Evolutionary conservation across 805 yeast species (phyloP), one percentile per base, ranked within the genome.

Genomic region (Starmerella lactis-condensi): DNA sequence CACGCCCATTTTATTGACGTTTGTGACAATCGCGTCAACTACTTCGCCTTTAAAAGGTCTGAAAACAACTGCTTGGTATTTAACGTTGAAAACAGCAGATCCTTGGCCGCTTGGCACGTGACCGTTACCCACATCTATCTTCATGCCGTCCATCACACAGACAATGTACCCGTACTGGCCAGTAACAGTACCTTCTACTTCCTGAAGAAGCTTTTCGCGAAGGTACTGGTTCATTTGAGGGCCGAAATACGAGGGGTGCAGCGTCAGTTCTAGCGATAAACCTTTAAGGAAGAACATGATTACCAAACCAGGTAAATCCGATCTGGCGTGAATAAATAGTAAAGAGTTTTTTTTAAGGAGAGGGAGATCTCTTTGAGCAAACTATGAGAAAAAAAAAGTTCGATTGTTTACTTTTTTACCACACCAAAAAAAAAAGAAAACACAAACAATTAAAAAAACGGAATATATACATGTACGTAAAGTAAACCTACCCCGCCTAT

Each of bases 21-120:
- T 77, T 10, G 93, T 77, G 11, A 89, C 96, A 16, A 85, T 72
- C 5, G 91, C 98, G 54, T 89, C 98, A 17, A 89, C 96, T 6
- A 89, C 98, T 56, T 89, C 98, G 22, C 96, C 98, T 57, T 89
- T 89, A 59, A 89, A 89, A 4, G 98, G 98, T 49, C 85, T 77
- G 91, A 94, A 89, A 21, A 89, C 95, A 31, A 89, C 83, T 0
- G 98, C 98, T 44, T 93, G 64, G 53, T 89, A 89, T 54, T 81
- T 79, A 32, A 89, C 96, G 45, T 81, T 92, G 48, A 89, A 89
- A 55, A 82, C 95, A 0, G 98, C 96, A 47, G 82, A 73, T 2
- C 98, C 98, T 35, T 74, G 72, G 16, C 83, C 74, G 3, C 96
- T 93, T 26, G 89, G 66, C 40, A 89, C 78, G 44, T 77, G 64